phyloP scores from a whole-genome alignment of 2,329 filamentous ascomycete species.

The Ophiostoma australiae region DNA sequence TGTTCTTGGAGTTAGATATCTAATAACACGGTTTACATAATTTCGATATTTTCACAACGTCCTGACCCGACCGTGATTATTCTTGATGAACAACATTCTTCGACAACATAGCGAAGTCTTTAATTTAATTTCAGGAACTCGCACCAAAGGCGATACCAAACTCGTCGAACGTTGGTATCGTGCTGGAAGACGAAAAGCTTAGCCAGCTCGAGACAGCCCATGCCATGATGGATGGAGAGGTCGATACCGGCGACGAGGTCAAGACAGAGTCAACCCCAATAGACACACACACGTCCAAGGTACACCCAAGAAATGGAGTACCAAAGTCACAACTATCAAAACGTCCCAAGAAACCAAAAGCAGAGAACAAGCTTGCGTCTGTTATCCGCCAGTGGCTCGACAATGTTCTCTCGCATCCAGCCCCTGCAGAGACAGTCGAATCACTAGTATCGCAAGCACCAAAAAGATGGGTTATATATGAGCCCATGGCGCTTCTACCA shows the following conservation, averaged over 20 bases:
- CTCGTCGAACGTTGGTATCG: not conserved
- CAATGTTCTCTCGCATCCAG: not conserved
- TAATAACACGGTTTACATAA: not conserved
- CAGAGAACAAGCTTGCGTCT: conserved; percentile 36
- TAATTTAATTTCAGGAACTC: not conserved
- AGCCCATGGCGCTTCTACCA: conserved; percentile 57
- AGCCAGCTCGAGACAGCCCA: not conserved
- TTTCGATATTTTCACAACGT: not conserved
- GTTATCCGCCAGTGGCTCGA: conserved; percentile 38
- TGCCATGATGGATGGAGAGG: not conserved
- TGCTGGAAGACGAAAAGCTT: not conserved
- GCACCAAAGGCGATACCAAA: not conserved
- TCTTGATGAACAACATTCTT: not conserved
- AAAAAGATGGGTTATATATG: conserved; percentile 56
- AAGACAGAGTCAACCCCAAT: not conserved
- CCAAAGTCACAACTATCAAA: not conserved
- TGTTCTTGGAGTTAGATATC: not conserved
- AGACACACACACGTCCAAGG: not conserved
- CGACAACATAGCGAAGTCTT: not conserved
- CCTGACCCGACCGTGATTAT: not conserved
- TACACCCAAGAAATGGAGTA: conserved; percentile 31
- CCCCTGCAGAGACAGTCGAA: not conserved
- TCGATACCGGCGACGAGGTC: not conserved
- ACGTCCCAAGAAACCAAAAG: conserved; percentile 30
- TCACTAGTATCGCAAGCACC: conserved; percentile 43